Percentiles rank a stretch among this genome's conserved stretches.
phyloP scores from a whole-genome alignment of 495 filamentous ascomycete species.

The Acidiella bohemica region DNA sequence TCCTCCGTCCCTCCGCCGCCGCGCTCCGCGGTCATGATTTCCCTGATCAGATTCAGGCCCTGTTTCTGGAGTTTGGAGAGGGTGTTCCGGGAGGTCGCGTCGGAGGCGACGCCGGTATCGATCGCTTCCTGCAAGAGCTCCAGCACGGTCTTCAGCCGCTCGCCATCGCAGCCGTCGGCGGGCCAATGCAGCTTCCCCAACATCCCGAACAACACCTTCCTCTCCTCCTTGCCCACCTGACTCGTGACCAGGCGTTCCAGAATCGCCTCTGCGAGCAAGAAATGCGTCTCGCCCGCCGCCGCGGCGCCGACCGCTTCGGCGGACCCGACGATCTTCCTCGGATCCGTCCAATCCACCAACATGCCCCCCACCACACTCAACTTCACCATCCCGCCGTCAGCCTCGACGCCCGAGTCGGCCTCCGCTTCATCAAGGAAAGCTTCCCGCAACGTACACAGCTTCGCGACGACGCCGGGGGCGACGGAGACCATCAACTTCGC shows the following conservation, averaged over 20 bases:
- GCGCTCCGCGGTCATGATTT: constrained; percentile 16
- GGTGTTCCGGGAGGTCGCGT: constrained; percentile 24
- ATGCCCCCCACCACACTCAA: constrained; percentile 62
- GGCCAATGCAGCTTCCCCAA: constrained; percentile 75
- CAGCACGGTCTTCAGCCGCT: constrained; percentile 25
- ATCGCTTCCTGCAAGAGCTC: constrained; percentile 21
- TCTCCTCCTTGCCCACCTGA: constrained; percentile 59
- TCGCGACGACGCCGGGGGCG: constrained; percentile 53
- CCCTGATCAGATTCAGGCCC: constrained; percentile 18
- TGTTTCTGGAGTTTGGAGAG: constrained; percentile 22
- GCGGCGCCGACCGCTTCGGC: constrained; percentile 23
- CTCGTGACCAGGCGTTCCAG: constrained; percentile 42
- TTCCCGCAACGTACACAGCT: constrained; percentile 39
- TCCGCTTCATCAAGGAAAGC: constrained; percentile 42
- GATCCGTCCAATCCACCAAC: constrained; percentile 91
- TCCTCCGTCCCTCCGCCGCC: constrained; percentile 18
- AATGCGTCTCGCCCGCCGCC: constrained; percentile 50
- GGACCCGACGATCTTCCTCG: constrained; percentile 61
- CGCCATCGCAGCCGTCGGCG: constrained; percentile 25
- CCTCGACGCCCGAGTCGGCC: constrained; percentile 57
- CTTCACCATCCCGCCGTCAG: constrained; percentile 41
- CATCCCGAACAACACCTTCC: constrained; percentile 62
- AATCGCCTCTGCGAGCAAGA: constrained; percentile 49
- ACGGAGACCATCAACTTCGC: constrained; percentile 64
- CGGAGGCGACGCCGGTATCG: constrained; percentile 22